Evolutionary conservation across 441 rosid genomes (phyloP).

Genomic region (Flueggea neowawraea): DNA sequence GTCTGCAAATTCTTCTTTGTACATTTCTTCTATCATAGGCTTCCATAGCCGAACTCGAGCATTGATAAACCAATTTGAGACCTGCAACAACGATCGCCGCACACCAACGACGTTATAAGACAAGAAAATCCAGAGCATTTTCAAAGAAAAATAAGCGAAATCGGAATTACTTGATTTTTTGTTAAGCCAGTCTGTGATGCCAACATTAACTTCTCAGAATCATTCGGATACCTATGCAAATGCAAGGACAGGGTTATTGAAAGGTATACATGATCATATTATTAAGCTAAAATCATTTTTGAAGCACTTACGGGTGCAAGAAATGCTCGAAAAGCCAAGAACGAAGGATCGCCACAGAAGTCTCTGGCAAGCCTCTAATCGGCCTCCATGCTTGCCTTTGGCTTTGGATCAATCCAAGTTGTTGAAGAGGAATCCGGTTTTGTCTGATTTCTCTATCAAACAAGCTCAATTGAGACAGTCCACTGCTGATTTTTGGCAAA

Average conservation of each 20-base stretch:
- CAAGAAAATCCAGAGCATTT: neutral
- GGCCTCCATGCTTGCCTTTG: constrained; percentile 85
- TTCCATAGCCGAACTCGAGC: constrained; percentile 91
- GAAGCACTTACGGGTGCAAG: constrained; percentile 73
- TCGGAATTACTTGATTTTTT: constrained; percentile 63
- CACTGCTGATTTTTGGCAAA: constrained; percentile 47
- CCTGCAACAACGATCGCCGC: constrained; percentile 33
- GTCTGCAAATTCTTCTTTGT: constrained; percentile 78
- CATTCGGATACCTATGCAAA: constrained; percentile 67
- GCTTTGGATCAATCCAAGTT: constrained; percentile 63
- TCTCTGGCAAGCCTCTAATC: constrained; percentile 82
- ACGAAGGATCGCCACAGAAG: constrained; percentile 71
- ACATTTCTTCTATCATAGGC: constrained; percentile 95
- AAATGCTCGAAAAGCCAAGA: constrained; percentile 94
- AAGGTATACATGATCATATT: neutral
- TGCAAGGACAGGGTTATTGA: neutral
- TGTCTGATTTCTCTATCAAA: constrained; percentile 44
- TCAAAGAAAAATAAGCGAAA: neutral
- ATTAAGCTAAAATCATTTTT: neutral
- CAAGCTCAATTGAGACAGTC: constrained; percentile 63
- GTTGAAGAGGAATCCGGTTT: constrained; percentile 52
- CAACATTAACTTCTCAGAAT: constrained; percentile 74
- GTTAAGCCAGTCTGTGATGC: constrained; percentile 78
- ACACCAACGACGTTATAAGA: neutral
- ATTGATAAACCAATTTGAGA: constrained; percentile 88